Conservation (phyloP, 352 stramenopile genomes). For the Phytophthora meadii region DNA sequence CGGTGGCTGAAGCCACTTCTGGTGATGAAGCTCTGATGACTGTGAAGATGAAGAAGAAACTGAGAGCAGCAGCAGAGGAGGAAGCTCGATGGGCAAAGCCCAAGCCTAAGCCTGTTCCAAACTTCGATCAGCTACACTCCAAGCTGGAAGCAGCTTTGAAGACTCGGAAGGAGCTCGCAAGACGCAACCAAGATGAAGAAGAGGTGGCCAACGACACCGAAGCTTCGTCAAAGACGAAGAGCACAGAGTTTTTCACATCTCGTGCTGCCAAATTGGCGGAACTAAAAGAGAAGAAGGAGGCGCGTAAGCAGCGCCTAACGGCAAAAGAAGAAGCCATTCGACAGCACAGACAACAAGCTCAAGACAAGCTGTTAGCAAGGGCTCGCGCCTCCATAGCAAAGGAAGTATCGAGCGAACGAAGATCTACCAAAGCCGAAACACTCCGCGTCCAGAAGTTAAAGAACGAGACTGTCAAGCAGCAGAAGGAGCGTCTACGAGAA, state of each 20-base stretch:
- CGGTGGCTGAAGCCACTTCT: slow-evolving; percentile 23
- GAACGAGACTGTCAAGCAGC: slow-evolving; percentile 34
- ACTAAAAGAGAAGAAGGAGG: slow-evolving; percentile 57
- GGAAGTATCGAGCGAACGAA: slow-evolving; percentile 11
- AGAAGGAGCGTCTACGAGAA: slow-evolving; percentile 48
- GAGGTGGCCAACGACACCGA: slow-evolving; percentile 1
- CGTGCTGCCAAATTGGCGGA: slow-evolving; percentile 47
- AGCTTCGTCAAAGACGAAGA: slow-evolving; percentile 11
- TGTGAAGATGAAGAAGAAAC: slow-evolving; percentile 59
- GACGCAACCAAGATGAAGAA: slow-evolving; percentile 28
- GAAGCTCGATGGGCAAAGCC: slow-evolving; percentile 31
- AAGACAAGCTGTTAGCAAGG: slow-evolving; percentile 46
- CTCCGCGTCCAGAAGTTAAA: slow-evolving; percentile 61
- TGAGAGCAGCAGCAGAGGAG: slow-evolving; percentile 50
- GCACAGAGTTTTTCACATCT: slow-evolving; percentile 56
- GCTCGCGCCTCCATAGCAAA: slow-evolving; percentile 26
- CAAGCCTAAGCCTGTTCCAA: slow-evolving; percentile 60
- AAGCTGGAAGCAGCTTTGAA: slow-evolving; percentile 61
- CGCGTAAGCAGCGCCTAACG: slow-evolving; percentile 45
- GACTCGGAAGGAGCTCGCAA: slow-evolving; percentile 33
- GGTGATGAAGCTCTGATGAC: slow-evolving; percentile 30
- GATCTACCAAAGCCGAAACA: slow-evolving; percentile 60
- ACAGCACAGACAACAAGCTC: slow-evolving; percentile 29
- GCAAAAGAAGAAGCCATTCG: slow-evolving; percentile 48
- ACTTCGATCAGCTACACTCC: slow-evolving; percentile 68